Conservation (phyloP, 495 filamentous ascomycete species). For the Neurospora sp. region DNA sequence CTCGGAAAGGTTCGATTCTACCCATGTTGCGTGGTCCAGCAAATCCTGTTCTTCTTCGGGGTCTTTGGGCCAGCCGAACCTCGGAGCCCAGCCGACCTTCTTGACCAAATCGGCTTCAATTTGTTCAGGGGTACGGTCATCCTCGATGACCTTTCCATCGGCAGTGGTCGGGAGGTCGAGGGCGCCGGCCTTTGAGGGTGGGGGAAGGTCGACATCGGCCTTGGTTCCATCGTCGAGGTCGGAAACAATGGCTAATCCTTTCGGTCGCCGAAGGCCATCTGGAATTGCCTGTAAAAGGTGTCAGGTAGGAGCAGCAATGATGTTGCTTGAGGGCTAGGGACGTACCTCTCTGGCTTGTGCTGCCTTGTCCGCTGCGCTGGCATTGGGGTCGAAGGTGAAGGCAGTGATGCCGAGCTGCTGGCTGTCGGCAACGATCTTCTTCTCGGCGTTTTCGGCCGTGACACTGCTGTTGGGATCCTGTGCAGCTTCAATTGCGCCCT, state of each 20-base stretch:
- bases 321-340: constrained; percentile 11
- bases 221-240: constrained; percentile 64
- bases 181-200: constrained; percentile 60
- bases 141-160: constrained; percentile 35
- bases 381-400: constrained; percentile 80
- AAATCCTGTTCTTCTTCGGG: constrained; percentile 51
- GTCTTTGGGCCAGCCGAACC: constrained; percentile 55
- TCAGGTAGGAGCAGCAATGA: constrained; percentile 6
- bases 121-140: constrained; percentile 44
- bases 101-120: constrained; percentile 50
- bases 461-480: constrained; percentile 58
- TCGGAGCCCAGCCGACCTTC: constrained; percentile 79
- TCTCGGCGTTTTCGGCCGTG: constrained; percentile 59
- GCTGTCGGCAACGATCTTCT: constrained; percentile 62
- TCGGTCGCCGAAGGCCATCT: constrained; percentile 54
- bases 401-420: constrained; percentile 65
- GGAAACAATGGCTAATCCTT: constrained; percentile 58
- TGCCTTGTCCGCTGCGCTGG: constrained; percentile 72
- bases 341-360: constrained; percentile 69
- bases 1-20: constrained; percentile 80
- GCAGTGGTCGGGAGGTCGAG: constrained; percentile 29
- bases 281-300: constrained; percentile 27
- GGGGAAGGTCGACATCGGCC: constrained; percentile 67
- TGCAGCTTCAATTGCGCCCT: constrained; percentile 64
- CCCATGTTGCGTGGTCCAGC: constrained; percentile 74